These are phyloP conservation scores for Candida neerlandica DNA, from an alignment of 1,139 yeast species.

Conservation along the genomic window DNA sequence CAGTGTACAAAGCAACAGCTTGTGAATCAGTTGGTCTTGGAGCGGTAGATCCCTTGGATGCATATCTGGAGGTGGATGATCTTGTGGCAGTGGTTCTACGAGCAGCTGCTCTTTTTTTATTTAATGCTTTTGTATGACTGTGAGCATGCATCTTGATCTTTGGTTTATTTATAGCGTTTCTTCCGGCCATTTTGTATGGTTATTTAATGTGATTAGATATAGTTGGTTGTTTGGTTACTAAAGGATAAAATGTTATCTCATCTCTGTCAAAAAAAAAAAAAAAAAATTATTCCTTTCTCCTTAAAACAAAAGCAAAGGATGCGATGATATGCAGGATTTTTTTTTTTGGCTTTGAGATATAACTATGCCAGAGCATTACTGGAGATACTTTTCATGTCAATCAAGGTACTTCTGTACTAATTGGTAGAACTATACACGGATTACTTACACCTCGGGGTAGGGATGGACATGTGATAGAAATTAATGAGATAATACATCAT, in stretches of 20 bases:
- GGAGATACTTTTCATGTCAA: too few relatives aligned
- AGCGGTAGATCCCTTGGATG: constrained; percentile 31
- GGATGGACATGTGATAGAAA: too few relatives aligned
- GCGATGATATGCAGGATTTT: too few relatives aligned
- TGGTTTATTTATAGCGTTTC: constrained; percentile 79
- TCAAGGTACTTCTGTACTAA: too few relatives aligned
- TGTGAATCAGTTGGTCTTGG: constrained; percentile 56
- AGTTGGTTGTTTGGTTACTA: not conserved
- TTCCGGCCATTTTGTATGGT: constrained; percentile 64
- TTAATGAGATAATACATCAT: too few relatives aligned
- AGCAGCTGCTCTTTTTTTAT: constrained; percentile 57
- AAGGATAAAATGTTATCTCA: not conserved
- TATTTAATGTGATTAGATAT: not conserved
- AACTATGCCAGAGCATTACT: not conserved
- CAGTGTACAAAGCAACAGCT: constrained; percentile 65
- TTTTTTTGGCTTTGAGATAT: too few relatives aligned
- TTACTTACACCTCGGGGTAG: too few relatives aligned
- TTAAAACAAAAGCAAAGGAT: not conserved
- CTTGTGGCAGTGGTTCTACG: constrained; percentile 52
- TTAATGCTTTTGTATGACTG: constrained; percentile 55
- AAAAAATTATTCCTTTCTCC: not conserved
- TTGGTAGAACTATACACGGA: too few relatives aligned
- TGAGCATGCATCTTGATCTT: constrained; percentile 60
- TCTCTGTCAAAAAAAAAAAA: not conserved
- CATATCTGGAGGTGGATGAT: constrained; percentile 49